Conservation (phyloP, 768 basidiomycete species). For the Cystofilobasidium bisporidii region DNA sequence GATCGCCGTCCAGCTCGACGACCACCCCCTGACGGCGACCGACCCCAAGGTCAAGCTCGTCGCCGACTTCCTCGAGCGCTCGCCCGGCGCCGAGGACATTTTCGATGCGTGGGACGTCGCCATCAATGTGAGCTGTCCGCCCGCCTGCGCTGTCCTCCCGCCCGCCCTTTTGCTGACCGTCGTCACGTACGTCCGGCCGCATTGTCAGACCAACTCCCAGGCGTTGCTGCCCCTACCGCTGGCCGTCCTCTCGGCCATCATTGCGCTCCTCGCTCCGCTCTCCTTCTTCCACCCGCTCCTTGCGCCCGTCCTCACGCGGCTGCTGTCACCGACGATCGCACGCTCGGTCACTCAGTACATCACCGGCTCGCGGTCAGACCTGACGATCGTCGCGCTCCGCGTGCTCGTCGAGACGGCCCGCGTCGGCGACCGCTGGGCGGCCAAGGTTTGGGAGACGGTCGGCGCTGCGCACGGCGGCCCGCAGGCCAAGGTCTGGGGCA, state of each 20-base stretch:
- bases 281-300: constrained; percentile 60
- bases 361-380: constrained; percentile 54
- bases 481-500: constrained; percentile 27
- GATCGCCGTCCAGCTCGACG: constrained; percentile 50
- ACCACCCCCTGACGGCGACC: constrained; percentile 44
- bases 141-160: no score
- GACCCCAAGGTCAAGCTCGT: constrained; percentile 41
- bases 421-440: constrained; percentile 26
- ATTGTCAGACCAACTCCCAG: constrained; percentile 13
- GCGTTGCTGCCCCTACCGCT: constrained; percentile 37
- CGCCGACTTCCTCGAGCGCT: constrained; percentile 54
- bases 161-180: no score
- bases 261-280: constrained; percentile 57
- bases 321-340: constrained; percentile 52
- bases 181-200: neutral
- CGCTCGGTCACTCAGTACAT: constrained; percentile 56
- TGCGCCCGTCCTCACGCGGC: constrained; percentile 52
- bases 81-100: constrained; percentile 52
- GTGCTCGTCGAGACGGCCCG: constrained; percentile 46
- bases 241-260: constrained; percentile 52
- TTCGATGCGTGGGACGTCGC: constrained; percentile 55
- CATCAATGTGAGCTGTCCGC: constrained; percentile 47
- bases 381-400: constrained; percentile 57
- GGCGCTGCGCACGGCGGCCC: constrained; percentile 30
- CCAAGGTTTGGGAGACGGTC: constrained; percentile 54